Conservation (phyloP, 371 early-diverging fungal species). For the Mortierella sp. region DNA sequence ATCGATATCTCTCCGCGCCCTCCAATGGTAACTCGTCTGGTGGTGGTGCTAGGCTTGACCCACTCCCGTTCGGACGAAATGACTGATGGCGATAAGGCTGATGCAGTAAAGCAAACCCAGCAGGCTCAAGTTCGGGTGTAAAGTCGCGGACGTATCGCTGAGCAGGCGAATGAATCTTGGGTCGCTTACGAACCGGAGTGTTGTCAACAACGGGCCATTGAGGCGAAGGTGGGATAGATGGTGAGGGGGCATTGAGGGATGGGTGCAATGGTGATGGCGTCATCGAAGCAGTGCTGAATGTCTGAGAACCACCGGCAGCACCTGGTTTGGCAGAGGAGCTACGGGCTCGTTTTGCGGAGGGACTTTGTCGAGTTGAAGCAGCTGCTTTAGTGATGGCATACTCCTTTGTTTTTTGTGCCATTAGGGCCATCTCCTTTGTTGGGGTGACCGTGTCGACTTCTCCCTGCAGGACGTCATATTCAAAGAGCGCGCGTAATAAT, state of each 20-base stretch:
- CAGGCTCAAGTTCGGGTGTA: slow-evolving; percentile 16
- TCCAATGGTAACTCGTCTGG: slow-evolving; percentile 36
- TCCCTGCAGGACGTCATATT: slow-evolving; percentile 68
- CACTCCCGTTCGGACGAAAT: neutral
- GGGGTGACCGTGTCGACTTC: slow-evolving; percentile 36
- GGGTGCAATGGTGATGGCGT: slow-evolving; percentile 54
- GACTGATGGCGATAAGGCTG: slow-evolving; percentile 5
- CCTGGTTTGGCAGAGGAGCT: slow-evolving; percentile 32
- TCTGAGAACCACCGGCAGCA: slow-evolving; percentile 17
- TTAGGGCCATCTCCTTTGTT: slow-evolving; percentile 48
- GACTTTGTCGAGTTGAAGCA: slow-evolving; percentile 39
- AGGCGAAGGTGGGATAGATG: slow-evolving; percentile 42
- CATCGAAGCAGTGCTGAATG: slow-evolving; percentile 36
- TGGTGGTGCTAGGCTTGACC: slow-evolving; percentile 15
- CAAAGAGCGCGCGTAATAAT: slow-evolving; percentile 72
- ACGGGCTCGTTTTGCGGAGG: slow-evolving; percentile 24
- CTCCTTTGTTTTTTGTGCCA: slow-evolving; percentile 31
- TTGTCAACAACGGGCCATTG: slow-evolving; percentile 38
- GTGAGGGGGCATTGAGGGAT: slow-evolving; percentile 43
- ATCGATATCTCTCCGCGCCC: slow-evolving; percentile 68
- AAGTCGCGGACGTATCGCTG: slow-evolving; percentile 43
- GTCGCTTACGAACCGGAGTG: slow-evolving; percentile 31
- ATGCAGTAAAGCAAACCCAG: neutral
- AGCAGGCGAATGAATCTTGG: slow-evolving; percentile 35
- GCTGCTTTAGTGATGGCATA: slow-evolving; percentile 21